Base-by-base conservation (phyloP, 441 rosid genomes). In the Biscutella laevigata region DNA sequence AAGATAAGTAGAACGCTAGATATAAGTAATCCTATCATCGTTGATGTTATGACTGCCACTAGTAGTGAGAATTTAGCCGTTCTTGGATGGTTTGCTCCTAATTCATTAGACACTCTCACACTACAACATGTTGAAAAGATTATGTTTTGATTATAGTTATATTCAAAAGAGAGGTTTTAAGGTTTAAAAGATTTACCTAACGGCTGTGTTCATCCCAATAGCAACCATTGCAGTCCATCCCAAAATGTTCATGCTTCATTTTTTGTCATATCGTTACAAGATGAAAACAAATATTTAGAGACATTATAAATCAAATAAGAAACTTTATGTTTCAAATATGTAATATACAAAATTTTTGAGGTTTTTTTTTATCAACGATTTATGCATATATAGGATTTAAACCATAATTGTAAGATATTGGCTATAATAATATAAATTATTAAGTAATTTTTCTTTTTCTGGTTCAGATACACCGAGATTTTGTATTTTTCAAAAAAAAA, bases 81-180 rank as follows among this genome's bases (percentile, higher is more conserved):
- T 57, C 85, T 79, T 14, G 94, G 88, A 62, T 84, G 85, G 22
- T 61, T 75, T 13, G 90, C 94, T 34, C 95, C 88, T 12, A 86
- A 56, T 53, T 83, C 97, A 32, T 89, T 86, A 4, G 94, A 86
- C 20, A 83, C 82, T 64, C 95, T 69, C 45, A 88, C 95, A 29
- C 95, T 88, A 73, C 15, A 41, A 13, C 29, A 40, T 27, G 26
- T 37, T 34, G 14, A 41, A 14, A 6, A 42, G 30, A 37, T 52
- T 5, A 40, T 40, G 13, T 64, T 43, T 14, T 25, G 7, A 11
- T 27, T 26, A n/a, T 10, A 42, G 20, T 32, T 28, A 20, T 32
- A 15, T 17, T 3, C 32, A 46, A 6, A 16, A 37, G 9, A 27
- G 28, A 53, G 4, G 41, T 45, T 53, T n/a, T n/a, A n/a, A n/a